Base-by-base conservation (phyloP, 2,329 filamentous ascomycete genomes). In the Fusarium pseudonygamai region DNA sequence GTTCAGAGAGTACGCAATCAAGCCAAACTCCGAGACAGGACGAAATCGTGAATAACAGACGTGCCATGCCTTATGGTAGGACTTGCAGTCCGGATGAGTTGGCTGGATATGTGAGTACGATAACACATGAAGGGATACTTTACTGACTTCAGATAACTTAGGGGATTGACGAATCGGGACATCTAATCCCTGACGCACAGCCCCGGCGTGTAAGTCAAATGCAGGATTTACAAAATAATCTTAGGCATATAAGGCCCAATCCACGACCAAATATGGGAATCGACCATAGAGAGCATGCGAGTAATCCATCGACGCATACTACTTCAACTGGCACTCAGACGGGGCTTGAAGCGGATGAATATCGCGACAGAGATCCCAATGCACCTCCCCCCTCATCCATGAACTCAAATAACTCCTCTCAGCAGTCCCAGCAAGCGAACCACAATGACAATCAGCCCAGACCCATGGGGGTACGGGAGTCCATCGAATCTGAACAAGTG, bases 11-110 rank as follows among this genome's bases (percentile, higher is more conserved):
- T 10, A 42, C 9, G 3, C 11, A 43, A 10, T 13, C n/a, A 24
- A 40, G 6, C 7, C 30, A 34, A 4, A 7, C 4, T 4, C 1
- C 15, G 20, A 8, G 6, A 14, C 50, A 12, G 1, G 7, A 20
- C 9, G 39, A 24, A 6, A 2, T 6, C n/a, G 16, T 26, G 13
- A 6, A 45, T 13, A 8, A 46, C 5, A 18, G 18, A 18, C 12
- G 5, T 1, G 2, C 6, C 8, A 5, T 10, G 1, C 10, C 1
- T 4, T 26, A 15, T 13, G n/a, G 42, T 6, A 26, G 32, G 6
- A 34, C 3, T 8, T 37, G 13, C 3, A 71, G 69, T 10, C 68
- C 68, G 1, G 69, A 71, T 37, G 46, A 56, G 30, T 7, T 69
- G 7, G 20, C 50, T 11, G 24, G 46, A 42, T 20, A 72, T 34